phyloP scores from a whole-genome alignment of 2,329 filamentous ascomycete genomes.

The Arthrobotrys megalospora region DNA sequence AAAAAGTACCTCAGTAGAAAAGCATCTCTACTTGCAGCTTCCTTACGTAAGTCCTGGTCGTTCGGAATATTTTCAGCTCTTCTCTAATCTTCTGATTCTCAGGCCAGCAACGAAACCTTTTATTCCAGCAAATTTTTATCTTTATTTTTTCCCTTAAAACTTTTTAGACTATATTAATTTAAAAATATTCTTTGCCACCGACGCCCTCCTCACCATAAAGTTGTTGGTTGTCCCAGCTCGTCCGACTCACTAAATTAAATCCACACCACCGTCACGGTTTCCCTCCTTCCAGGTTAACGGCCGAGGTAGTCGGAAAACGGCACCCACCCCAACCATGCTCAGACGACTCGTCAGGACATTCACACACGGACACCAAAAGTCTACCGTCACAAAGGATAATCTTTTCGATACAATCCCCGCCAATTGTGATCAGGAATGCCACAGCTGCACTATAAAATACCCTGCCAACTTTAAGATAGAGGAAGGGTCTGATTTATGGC shows the following conservation, averaged over 20 bases:
- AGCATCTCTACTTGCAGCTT: not conserved
- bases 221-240: not conserved
- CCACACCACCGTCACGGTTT: conserved; percentile 7
- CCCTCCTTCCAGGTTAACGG: not conserved
- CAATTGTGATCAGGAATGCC: conserved; percentile 89
- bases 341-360: conserved; percentile 43
- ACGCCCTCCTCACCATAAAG: not conserved
- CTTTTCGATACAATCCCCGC: conserved; percentile 56
- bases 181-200: conserved; percentile 9
- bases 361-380: conserved; percentile 33
- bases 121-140: not conserved
- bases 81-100: conserved; percentile 1
- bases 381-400: conserved; percentile 50
- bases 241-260: not conserved
- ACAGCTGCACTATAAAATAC: conserved; percentile 83
- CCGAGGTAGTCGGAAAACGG: conserved; percentile 15
- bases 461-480: conserved; percentile 82
- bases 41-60: conserved; percentile 18
- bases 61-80: not conserved
- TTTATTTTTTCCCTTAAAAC: not conserved
- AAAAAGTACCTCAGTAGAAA: conserved; percentile 14
- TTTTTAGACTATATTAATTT: not conserved
- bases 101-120: conserved; percentile 6
- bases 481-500: conserved; percentile 79
- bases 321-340: conserved; percentile 37